Conservation (phyloP, 1,284 basidiomycete genomes). For the Blastosporella zonata region DNA sequence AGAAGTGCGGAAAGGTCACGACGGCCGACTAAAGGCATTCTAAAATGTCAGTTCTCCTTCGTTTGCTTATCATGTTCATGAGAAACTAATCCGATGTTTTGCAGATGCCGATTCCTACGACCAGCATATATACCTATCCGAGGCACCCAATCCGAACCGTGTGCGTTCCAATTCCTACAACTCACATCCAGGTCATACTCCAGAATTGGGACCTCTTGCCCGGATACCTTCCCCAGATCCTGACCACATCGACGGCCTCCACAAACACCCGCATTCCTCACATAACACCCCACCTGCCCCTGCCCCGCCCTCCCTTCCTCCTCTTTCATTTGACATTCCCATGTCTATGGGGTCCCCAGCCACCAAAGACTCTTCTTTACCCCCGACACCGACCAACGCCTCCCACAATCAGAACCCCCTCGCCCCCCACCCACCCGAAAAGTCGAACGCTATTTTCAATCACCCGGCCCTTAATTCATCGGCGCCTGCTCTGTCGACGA, state of each 20-base stretch:
- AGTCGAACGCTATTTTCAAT: conserved; percentile 50
- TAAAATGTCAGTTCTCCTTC: conserved; percentile 70
- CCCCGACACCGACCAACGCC: conserved; percentile 29
- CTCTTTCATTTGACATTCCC: conserved; percentile 56
- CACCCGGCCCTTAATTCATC: conserved; percentile 85
- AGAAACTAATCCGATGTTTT: conserved; percentile 21
- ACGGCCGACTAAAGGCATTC: conserved; percentile 78
- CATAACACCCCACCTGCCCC: conserved; percentile 25
- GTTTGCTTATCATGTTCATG: conserved; percentile 12
- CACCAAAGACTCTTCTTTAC: conserved; percentile 30
- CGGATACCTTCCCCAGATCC: conserved; percentile 78
- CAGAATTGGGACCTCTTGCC: conserved; percentile 70
- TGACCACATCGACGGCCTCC: conserved; percentile 82
- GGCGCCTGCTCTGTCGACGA: conserved; percentile 77
- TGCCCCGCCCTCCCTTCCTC: conserved; percentile 47
- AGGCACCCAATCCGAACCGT: conserved; percentile 45
- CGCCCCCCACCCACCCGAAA: conserved; percentile 25
- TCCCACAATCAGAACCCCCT: conserved; percentile 21
- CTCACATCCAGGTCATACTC: conserved; percentile 46
- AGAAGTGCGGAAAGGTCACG: conserved; percentile 62
- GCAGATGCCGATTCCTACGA: conserved; percentile 62
- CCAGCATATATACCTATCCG: conserved; percentile 52
- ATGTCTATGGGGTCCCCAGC: conserved; percentile 31
- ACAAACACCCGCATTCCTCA: conserved; percentile 57
- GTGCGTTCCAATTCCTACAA: conserved; percentile 81